These are phyloP conservation scores for Cornus suecica DNA, from an alignment of 148 eudicot genomes.

Conservation along the genomic window DNA sequence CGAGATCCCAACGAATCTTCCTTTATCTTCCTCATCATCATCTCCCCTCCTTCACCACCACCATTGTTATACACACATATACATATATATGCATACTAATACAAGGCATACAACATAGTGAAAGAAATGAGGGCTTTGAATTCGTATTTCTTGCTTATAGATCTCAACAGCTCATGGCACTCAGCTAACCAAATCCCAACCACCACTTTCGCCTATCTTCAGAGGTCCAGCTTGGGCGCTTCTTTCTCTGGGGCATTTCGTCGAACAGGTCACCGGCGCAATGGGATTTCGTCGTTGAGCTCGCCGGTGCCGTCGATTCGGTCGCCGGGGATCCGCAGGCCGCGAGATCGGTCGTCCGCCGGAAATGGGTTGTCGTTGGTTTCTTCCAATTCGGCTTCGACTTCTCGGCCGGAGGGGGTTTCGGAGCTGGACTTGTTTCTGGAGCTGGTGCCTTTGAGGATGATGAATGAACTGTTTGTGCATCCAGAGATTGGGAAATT, in stretches of 20 bases:
- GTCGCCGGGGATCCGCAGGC: constrained; percentile 73
- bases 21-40: constrained; percentile 7
- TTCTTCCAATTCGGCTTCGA: constrained; percentile 32
- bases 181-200: constrained; percentile 43
- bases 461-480: constrained; percentile 58
- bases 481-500: constrained; percentile 63
- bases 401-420: constrained; percentile 32
- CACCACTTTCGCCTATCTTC: constrained; percentile 45
- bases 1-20: constrained; percentile 57
- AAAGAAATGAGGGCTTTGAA: constrained; percentile 60
- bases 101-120: too few relatives aligned
- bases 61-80: neutral
- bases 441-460: constrained; percentile 68
- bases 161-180: constrained; percentile 66
- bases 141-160: constrained; percentile 66
- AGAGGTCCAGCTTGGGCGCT: constrained; percentile 16
- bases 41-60: neutral
- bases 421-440: constrained; percentile 79
- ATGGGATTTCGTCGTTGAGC: constrained; percentile 30
- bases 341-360: constrained; percentile 44
- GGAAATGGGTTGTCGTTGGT: constrained; percentile 59
- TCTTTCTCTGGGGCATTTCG: constrained; percentile 66
- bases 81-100: too few relatives aligned
- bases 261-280: constrained; percentile 56
- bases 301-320: constrained; percentile 33